phyloP scores from a whole-genome alignment of 2,329 filamentous ascomycete genomes.

The Fonsecaea monophora region DNA sequence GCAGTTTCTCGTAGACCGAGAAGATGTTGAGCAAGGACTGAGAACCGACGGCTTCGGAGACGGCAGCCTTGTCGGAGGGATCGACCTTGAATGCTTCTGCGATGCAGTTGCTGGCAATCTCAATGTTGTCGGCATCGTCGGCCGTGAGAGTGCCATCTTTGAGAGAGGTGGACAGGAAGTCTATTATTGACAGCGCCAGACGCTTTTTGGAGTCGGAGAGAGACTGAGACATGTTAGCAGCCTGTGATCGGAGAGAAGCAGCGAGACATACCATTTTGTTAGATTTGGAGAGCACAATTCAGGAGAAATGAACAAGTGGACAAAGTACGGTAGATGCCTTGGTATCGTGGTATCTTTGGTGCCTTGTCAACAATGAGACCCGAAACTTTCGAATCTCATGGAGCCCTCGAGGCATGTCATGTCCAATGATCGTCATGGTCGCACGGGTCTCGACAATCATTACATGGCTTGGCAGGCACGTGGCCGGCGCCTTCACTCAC shows the following conservation, averaged over 20 bases:
- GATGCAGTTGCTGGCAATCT: constrained; percentile 94
- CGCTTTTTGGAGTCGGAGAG: constrained; percentile 71
- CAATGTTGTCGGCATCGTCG: constrained; percentile 92
- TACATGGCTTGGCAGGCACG: no score
- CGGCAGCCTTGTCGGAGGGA: constrained; percentile 73
- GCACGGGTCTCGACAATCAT: background rate
- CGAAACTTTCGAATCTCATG: background rate
- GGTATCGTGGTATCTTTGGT: background rate
- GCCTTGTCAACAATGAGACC: background rate
- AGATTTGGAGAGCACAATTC: background rate
- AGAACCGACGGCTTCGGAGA: constrained; percentile 78
- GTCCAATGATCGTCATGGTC: background rate
- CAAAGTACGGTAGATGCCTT: background rate
- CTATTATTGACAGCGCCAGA: constrained; percentile 94
- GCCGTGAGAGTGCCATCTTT: constrained; percentile 85
- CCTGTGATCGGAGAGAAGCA: background rate
- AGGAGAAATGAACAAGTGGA: background rate
- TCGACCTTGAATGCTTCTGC: constrained; percentile 95
- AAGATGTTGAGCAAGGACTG: constrained; percentile 93
- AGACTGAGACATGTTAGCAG: constrained; percentile 22
- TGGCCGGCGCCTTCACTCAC: no score
- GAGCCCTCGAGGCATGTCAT: background rate
- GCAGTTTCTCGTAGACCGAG: constrained; percentile 94
- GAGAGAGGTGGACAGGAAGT: constrained; percentile 85
- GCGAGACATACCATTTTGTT: background rate